These are phyloP conservation scores for Cyberlindnera japonica DNA, from an alignment of 805 yeast genomes.

Conservation along the genomic window DNA sequence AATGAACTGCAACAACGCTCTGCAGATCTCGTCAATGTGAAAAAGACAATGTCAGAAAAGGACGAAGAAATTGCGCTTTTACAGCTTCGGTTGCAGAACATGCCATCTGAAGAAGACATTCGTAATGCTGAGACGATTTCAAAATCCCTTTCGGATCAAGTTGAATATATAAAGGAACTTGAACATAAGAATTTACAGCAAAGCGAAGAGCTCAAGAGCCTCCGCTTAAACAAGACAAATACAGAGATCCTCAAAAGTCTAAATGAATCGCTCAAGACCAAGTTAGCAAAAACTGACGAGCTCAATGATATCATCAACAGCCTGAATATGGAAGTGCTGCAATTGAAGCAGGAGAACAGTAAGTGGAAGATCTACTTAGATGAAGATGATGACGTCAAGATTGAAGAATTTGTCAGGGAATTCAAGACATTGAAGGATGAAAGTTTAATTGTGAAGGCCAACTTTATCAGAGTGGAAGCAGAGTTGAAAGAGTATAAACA, in stretches of 20 bases:
- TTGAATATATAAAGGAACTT: constrained; percentile 40
- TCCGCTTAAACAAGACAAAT: constrained; percentile 44
- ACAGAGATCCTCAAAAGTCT: constrained; percentile 55
- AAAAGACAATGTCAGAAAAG: not conserved
- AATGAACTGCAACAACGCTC: constrained; percentile 7
- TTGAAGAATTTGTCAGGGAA: constrained; percentile 37
- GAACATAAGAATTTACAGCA: constrained; percentile 54
- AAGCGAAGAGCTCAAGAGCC: constrained; percentile 45
- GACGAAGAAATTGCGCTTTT: constrained; percentile 6
- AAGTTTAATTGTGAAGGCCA: constrained; percentile 33
- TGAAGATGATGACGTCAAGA: constrained; percentile 29
- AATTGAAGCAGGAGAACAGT: constrained; percentile 44
- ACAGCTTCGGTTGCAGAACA: constrained; percentile 7
- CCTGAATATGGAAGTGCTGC: constrained; percentile 47
- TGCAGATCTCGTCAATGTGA: constrained; percentile 2
- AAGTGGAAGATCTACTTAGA: constrained; percentile 43
- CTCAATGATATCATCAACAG: constrained; percentile 44
- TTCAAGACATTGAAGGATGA: constrained; percentile 40
- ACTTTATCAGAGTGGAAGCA: constrained; percentile 26
- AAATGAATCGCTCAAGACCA: constrained; percentile 39
- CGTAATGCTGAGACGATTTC: constrained; percentile 9
- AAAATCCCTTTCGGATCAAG: constrained; percentile 38
- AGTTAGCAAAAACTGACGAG: constrained; percentile 36
- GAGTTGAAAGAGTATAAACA: constrained; percentile 29
- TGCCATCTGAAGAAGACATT: constrained; percentile 36